phyloP scores from a whole-genome alignment of 208 protist genomes.

The Acanthamoeba healyi region DNA sequence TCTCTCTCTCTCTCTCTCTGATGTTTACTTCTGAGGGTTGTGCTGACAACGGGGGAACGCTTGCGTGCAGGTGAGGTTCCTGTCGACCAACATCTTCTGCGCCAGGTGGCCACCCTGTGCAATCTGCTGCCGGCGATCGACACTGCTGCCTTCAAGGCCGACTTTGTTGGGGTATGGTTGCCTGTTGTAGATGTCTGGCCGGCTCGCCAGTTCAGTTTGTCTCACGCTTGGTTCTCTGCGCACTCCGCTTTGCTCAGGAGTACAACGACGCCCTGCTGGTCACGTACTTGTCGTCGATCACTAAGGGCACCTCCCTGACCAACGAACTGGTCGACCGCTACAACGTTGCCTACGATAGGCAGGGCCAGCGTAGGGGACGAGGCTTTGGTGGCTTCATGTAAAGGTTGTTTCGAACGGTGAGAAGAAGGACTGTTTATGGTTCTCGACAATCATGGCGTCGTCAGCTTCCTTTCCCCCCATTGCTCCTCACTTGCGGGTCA shows the following conservation, averaged over 20 bases:
- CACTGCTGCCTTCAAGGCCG: constrained; percentile 75
- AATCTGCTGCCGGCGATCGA: constrained; percentile 85
- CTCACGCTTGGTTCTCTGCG: not conserved
- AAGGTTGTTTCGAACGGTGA: not conserved
- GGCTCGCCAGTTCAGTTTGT: too few relatives aligned
- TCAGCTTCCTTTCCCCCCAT: too few relatives aligned
- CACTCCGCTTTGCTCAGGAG: constrained; percentile 74
- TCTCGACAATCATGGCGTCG: too few relatives aligned
- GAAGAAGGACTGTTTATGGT: too few relatives aligned
- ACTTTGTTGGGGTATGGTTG: constrained; percentile 80
- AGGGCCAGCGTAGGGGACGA: constrained; percentile 57
- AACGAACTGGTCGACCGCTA: constrained; percentile 86
- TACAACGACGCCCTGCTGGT: constrained; percentile 87
- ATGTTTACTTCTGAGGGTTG: too few relatives aligned
- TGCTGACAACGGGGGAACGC: not conserved
- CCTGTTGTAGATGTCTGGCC: too few relatives aligned
- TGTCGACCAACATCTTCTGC: constrained; percentile 83
- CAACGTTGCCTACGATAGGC: constrained; percentile 80
- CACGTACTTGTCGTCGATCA: constrained; percentile 84
- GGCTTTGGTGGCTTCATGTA: constrained; percentile 57
- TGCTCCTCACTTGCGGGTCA: too few relatives aligned
- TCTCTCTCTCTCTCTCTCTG: too few relatives aligned
- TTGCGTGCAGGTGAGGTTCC: constrained; percentile 66
- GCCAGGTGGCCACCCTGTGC: constrained; percentile 80
- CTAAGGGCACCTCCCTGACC: constrained; percentile 78